Base-by-base conservation (phyloP, 805 yeast species). In the Maudiozyma serrabonitensis region DNA sequence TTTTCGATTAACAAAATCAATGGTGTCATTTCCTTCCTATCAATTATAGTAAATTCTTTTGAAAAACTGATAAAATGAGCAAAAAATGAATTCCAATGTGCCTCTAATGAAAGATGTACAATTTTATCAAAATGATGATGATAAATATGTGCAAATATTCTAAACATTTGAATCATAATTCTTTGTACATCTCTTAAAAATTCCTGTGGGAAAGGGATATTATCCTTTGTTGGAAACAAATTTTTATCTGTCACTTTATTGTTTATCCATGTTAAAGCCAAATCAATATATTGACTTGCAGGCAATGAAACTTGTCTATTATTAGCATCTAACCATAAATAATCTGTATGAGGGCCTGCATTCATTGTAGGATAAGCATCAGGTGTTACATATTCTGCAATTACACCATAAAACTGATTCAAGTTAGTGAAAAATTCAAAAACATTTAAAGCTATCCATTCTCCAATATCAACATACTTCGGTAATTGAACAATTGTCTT, bases 61-160 rank as follows among this genome's bases (percentile, higher is more conserved):
- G 85, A 79, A 61, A 93, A 87, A 47, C 95, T 84, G 42, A 91
- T 78, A 61, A 86, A 93, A 64, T 93, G 99, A 15, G 96, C 93
- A 69, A 95, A 93, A 58, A 90, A 87, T 3, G 98, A 90, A 67
- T 93, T 93, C 95, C 96, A 93, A 65, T 93, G 98, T 0, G 98
- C 96, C 64, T 93, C 99, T 52, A 93, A 68, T 1, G 95, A 83
- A 51, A 93, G 69, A 65, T 93, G 97, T n/a, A 91, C 81, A 23
- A 91, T 78, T 62, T 84, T 88, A 56, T 91, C 99, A 67, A 89
- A 93, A 66, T 93, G 99, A 65, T 89, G 88, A 69, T 88, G 87
- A 65, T 90, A 93, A 38, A 93, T 81, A 63, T 90, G 96, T 4
- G 99, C 99, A 69, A 91, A 90, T 15, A 93, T 87, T 56, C 98